A percentile compares a stretch with the other conserved stretches of the same genome.
phyloP scores from a whole-genome alignment of 257 asterid species.

The Solanum chmielewskii region DNA sequence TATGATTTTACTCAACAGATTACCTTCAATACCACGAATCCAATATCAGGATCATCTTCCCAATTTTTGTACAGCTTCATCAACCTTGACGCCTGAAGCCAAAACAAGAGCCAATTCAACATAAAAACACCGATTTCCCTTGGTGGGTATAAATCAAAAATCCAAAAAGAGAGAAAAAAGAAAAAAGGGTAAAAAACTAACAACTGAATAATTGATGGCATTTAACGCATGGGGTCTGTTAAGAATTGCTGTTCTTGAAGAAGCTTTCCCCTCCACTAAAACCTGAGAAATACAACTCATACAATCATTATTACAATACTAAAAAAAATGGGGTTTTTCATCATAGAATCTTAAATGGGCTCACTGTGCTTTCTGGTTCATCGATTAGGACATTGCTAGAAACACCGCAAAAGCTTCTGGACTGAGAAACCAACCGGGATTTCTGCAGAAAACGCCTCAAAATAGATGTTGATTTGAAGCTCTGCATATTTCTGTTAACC shows the following conservation, averaged over 20 bases:
- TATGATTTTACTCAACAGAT: not conserved
- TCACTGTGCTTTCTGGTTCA: constrained; percentile 40
- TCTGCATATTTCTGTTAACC: constrained; percentile 19
- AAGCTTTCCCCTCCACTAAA: constrained; percentile 58
- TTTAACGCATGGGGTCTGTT: constrained; percentile 74
- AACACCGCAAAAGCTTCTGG: constrained; percentile 29
- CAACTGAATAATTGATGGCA: constrained; percentile 67
- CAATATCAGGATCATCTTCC: constrained; percentile 73
- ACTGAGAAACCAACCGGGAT: constrained; percentile 1
- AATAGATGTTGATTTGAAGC: constrained; percentile 20
- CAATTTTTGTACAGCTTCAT: constrained; percentile 70
- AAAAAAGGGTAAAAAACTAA: constrained; percentile 5
- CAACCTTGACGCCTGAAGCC: constrained; percentile 49
- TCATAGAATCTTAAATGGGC: not conserved
- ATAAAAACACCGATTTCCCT: not conserved
- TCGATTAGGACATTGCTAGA: constrained; percentile 28
- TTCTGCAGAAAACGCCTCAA: constrained; percentile 19
- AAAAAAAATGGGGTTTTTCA: not conserved
- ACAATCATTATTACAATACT: not conserved
- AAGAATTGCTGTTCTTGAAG: constrained; percentile 80
- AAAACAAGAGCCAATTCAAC: not conserved
- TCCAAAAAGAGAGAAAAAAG: not conserved
- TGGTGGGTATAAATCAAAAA: not conserved
- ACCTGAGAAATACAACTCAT: constrained; percentile 37
- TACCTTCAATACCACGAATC: constrained; percentile 80